These are phyloP conservation scores for Iris macrosiphon DNA, from an alignment of 106 monocot species.

Conservation along the genomic window DNA sequence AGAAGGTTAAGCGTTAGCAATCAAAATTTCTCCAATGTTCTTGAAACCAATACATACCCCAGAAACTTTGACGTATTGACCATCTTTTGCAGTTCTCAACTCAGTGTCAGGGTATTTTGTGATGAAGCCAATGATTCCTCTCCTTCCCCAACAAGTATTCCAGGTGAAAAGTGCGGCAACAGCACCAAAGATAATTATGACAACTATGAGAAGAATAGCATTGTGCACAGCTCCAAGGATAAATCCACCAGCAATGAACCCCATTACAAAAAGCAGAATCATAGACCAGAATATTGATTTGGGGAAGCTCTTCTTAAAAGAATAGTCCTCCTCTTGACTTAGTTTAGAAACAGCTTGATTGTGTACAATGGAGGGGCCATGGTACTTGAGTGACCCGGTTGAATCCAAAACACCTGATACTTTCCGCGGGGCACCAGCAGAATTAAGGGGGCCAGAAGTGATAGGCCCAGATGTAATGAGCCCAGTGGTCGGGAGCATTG, in stretches of 20 bases:
- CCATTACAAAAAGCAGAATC: slow-evolving; percentile 38
- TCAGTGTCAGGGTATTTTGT: slow-evolving; percentile 28
- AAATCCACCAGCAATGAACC: slow-evolving; percentile 37
- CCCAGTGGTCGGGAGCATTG: slow-evolving; percentile 33
- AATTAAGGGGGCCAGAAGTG: slow-evolving; percentile 25
- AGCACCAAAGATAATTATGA: slow-evolving; percentile 16
- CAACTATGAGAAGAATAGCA: slow-evolving; percentile 35
- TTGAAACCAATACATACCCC: slow-evolving; percentile 30
- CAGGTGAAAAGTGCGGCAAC: slow-evolving; percentile 25
- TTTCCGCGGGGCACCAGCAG: slow-evolving; percentile 24
- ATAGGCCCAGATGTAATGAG: slow-evolving; percentile 43
- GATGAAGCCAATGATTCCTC: slow-evolving; percentile 22
- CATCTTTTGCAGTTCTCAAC: slow-evolving; percentile 37
- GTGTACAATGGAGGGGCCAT: slow-evolving; percentile 10
- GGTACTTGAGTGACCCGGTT: slow-evolving; percentile 13
- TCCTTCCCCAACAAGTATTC: slow-evolving; percentile 37
- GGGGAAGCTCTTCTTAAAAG: slow-evolving; percentile 28
- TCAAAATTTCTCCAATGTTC: no score
- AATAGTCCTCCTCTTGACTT: slow-evolving; percentile 22
- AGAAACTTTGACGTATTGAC: slow-evolving; percentile 40
- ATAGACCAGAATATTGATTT: slow-evolving; percentile 22
- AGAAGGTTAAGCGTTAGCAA: no score
- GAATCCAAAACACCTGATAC: slow-evolving; percentile 28
- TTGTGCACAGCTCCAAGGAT: slow-evolving; percentile 44
- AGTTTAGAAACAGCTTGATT: slow-evolving; percentile 33